phyloP scores from a whole-genome alignment of 805 yeast species.

The Tanozyma kutaoensis region DNA sequence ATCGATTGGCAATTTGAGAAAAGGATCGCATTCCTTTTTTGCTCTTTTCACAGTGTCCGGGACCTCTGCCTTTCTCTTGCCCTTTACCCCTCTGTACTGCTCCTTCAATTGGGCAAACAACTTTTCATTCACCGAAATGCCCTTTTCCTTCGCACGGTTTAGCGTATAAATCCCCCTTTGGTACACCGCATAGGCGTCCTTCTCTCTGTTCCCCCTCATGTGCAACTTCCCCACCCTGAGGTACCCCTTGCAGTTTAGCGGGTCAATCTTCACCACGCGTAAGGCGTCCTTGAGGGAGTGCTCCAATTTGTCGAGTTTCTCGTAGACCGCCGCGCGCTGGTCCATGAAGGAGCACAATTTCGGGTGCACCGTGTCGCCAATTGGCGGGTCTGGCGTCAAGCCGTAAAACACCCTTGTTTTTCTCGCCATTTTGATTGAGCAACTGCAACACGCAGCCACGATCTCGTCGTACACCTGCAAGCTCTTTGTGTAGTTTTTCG shows the following conservation, averaged over 20 bases:
- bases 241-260: constrained; percentile 36
- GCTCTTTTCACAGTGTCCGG: neutral
- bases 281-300: constrained; percentile 25
- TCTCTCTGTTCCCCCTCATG: constrained; percentile 8
- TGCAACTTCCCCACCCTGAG: constrained; percentile 28
- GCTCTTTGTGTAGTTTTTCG: constrained; percentile 15
- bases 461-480: constrained; percentile 13
- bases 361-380: constrained; percentile 22
- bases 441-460: constrained; percentile 6
- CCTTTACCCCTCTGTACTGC: constrained; percentile 11
- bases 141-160: constrained; percentile 13
- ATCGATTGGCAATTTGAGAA: constrained; percentile 15
- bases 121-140: constrained; percentile 16
- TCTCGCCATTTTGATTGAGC: constrained; percentile 8
- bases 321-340: constrained; percentile 36
- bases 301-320: constrained; percentile 18
- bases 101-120: constrained; percentile 13
- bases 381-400: constrained; percentile 12
- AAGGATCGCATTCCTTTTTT: neutral
- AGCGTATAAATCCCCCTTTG: constrained; percentile 26
- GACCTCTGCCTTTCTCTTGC: constrained; percentile 7
- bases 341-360: constrained; percentile 23
- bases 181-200: constrained; percentile 21
- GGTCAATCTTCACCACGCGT: constrained; percentile 21
- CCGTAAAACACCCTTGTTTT: too few species aligned